Base-by-base conservation (phyloP, 2,329 filamentous ascomycete species). In the Zasmidium angulare region DNA sequence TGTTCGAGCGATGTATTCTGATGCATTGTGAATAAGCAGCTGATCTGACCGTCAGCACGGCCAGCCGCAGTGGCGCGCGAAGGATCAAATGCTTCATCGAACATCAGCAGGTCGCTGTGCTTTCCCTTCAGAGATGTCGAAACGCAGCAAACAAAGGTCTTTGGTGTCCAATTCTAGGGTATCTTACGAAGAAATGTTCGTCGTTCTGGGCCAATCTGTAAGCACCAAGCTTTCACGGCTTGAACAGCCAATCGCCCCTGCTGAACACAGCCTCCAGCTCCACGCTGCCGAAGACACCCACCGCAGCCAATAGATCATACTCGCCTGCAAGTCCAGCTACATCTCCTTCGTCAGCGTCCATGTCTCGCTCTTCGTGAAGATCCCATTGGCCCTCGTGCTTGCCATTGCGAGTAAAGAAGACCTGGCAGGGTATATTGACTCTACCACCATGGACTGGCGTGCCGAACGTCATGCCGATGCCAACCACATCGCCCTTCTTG, bases 381-480 rank as follows among this genome's bases (percentile, higher is more conserved):
- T 90, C 81, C 90, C 90, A 95, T 0, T 81, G 77, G 0, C 83
- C 86, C 0, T 76, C 79, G 62, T 78, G 77, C 55, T 69, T 72
- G 1, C 90, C 90, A 64, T 91, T 82, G 46, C 86, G 76, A 12
- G 89, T 92, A 61, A 93, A 85, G 74, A 93, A 92, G 0, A 89
- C 79, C 49, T 86, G 80, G 2, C 84, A 82, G 59, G 78, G 76
- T 22, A 85, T 73, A 50, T 64, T 61, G 60, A 64, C 51, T 11
- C 64, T 59, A 50, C 68, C 63, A 20, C 67, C 64, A 22, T 65
- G 60, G 6, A 64, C 48, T 1, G 68, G 63, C 2, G 68, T 63
- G 19, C 58, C 59, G 61, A 91, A 85, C 1, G 77, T 82, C 82
- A 93, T 89, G 2, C 90, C 90, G 14, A 93, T 75, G 0, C 90